Evolutionary conservation across 805 yeast species (phyloP), one percentile per base, ranked within the genome.

Genomic region (Saturnispora serradocipensis): DNA sequence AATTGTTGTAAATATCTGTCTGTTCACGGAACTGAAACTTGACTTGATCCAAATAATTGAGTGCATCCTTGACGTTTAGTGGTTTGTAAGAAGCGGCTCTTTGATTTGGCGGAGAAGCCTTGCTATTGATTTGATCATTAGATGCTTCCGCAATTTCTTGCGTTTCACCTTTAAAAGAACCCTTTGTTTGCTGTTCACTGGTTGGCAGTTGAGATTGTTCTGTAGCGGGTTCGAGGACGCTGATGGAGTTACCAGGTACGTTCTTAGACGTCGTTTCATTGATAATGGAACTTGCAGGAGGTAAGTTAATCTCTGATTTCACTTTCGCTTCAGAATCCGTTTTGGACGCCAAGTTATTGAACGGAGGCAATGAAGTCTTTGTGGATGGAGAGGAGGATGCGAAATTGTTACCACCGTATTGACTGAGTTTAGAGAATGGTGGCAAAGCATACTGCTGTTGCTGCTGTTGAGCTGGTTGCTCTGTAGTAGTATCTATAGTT

Each of bases 1-100:
- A 93, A 67, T 87, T 89, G 68, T 93, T 93, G 74, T 93, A 93
- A 43, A 93, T 96, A 61, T 90, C 97, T 0, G 98, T 95, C 69
- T 91, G 95, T 58, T 82, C 78, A 67, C 80, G 85, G 69, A 93
- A 93, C 66, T 90, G 97, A 46, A 84, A 78, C 68, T 93, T 93
- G 49, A 93, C 99, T 69, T 90, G 96, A 65, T 95, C 99, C 59
- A 93, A 77, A 64, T 95, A 93, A 9, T 96, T 82, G 58, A 93
- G 74, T 5, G 99, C 99, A 68, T 93, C 99, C 65, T 88, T 88
- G 48, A 93, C 98, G 63, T 93, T 93, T 60, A 93, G 72, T 2
- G 97, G 97, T 59, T 89, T 74, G 65, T 84, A 84, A 35, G 61
- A 61, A 53, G 61, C 72, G 50, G 54, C 54, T 6, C 61, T 64